Evolutionary conservation across 768 basidiomycete species (phyloP), one percentile per base, ranked within the genome.

Genomic region (Lactarius deliciosus): DNA sequence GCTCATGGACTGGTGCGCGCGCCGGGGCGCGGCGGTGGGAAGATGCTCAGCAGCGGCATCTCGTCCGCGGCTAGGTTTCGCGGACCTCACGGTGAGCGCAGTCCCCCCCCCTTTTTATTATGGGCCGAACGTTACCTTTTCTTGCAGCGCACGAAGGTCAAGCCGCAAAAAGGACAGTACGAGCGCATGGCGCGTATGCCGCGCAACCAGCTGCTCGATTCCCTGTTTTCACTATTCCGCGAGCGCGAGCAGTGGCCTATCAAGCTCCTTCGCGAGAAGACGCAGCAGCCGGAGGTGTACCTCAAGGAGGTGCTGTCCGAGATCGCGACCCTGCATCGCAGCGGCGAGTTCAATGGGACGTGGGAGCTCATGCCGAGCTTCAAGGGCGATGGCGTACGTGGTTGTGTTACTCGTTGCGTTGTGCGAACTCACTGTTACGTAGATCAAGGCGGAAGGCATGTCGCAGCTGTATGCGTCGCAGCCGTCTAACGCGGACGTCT

Each of bases 111-210:
- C 0, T 5, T 4, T 15, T 5, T 16, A 1, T 40, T 15, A 5
- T 1, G 15, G 15, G 38, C 5, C 15, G 11, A 40, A 40, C 15
- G 18, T 43, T 43, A 8, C 2, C n/a, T 22, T 47, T 4, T n/a
- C 6, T 50, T 11, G 47, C 4, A 50, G 47, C 47, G 84, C 82
- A 80, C 85, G 18, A 91, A 88, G 77, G 83, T 79, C 45, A 91
- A 89, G 74, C 81, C 79, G 1, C 75, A 81, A 20, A 91, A 91
- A 71, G 89, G 89, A 34, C 79, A 84, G 16, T 90, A 90, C 78
- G 92, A 95, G 76, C 90, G 91, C 71, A 90, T 92, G 85, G 89
- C 91, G n/a, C 91, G 95, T 74, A 88, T 97, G 78, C 92, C 93
- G 7, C 83, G 89, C 63, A 90, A 94, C 77, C 90, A 96, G 73